These are phyloP conservation scores for Phoenix roebelenii DNA, from an alignment of 176 grass and related monocot species.

Conservation along the genomic window DNA sequence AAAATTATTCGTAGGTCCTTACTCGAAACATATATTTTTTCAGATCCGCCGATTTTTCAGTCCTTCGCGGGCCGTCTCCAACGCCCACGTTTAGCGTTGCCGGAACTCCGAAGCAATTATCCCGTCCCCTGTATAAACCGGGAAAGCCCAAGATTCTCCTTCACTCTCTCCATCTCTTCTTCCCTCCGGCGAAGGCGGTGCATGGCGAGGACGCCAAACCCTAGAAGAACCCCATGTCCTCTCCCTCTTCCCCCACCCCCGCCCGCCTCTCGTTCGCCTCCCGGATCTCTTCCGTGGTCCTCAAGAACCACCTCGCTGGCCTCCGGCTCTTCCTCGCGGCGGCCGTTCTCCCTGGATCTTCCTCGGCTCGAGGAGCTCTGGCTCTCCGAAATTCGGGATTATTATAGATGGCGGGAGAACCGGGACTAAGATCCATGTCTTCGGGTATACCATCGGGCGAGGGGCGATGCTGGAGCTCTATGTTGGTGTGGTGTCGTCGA, in stretches of 20 bases:
- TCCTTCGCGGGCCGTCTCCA: too few species aligned
- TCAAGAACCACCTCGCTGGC: neutral
- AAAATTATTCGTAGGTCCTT: too few species aligned
- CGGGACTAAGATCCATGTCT: slow-evolving; percentile 64
- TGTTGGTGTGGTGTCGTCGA: slow-evolving; percentile 27
- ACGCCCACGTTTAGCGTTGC: too few species aligned
- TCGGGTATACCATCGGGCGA: slow-evolving; percentile 22
- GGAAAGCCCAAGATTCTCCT: too few species aligned
- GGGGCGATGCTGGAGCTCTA: slow-evolving; percentile 26
- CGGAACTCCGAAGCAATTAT: too few species aligned
- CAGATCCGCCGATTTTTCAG: too few species aligned
- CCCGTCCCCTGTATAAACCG: too few species aligned
- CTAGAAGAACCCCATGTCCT: too few species aligned
- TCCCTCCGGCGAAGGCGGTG: too few species aligned
- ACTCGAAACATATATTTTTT: too few species aligned
- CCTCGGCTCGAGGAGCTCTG: neutral
- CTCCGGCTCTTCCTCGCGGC: slow-evolving; percentile 9
- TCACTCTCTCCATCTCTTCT: too few species aligned
- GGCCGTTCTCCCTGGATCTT: slow-evolving; percentile 17
- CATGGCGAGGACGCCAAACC: too few species aligned
- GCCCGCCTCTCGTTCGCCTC: slow-evolving; percentile 10
- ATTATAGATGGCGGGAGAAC: slow-evolving; percentile 77
- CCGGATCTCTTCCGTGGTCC: neutral
- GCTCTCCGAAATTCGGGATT: slow-evolving; percentile 31
- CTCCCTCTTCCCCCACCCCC: neutral